A percentile compares a stretch with the other conserved stretches of the same genome.
These are phyloP conservation scores for Arthroderma sp. DNA, from an alignment of 2,329 filamentous ascomycete species.

Conservation along the genomic window DNA sequence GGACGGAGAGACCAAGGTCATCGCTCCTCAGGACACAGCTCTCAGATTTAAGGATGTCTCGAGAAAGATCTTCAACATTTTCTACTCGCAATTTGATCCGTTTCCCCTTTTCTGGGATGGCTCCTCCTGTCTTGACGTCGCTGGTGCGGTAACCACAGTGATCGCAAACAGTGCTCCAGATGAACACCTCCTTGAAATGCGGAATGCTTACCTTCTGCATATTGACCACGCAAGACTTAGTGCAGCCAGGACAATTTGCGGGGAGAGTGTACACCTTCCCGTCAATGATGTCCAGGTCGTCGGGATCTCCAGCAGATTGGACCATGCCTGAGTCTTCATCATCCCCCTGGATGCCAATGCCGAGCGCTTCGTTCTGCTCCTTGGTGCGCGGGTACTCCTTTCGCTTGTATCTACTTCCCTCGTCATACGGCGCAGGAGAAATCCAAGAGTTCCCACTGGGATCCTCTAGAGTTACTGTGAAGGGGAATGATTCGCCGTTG, in stretches of 20 bases:
- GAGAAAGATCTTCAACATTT: constrained; percentile 59
- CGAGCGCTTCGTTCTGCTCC: constrained; percentile 77
- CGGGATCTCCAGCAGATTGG: constrained; percentile 42
- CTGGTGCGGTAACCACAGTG: constrained; percentile 89
- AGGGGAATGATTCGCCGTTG: constrained; percentile 65
- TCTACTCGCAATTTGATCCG: constrained; percentile 67
- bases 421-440: constrained; percentile 62
- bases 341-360: constrained; percentile 47
- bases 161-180: constrained; percentile 90
- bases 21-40: constrained; percentile 77
- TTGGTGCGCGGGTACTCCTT: constrained; percentile 69
- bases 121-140: constrained; percentile 94
- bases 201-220: constrained; percentile 99
- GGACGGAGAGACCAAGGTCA: constrained; percentile 74
- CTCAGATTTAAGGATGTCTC: constrained; percentile 94
- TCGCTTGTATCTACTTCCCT: constrained; percentile 81
- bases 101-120: constrained; percentile 73
- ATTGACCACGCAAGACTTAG: constrained; percentile 73
- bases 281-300: constrained; percentile 73
- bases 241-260: constrained; percentile 81
- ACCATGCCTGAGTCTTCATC: constrained; percentile 19
- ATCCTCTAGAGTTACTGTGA: constrained; percentile 79
- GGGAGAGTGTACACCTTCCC: constrained; percentile 91
- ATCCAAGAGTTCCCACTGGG: constrained; percentile 95
- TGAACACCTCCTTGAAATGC: constrained; percentile 91